Base-by-base conservation (phyloP, 2,329 filamentous ascomycete species). In the Arthrinium phaeospermum region DNA sequence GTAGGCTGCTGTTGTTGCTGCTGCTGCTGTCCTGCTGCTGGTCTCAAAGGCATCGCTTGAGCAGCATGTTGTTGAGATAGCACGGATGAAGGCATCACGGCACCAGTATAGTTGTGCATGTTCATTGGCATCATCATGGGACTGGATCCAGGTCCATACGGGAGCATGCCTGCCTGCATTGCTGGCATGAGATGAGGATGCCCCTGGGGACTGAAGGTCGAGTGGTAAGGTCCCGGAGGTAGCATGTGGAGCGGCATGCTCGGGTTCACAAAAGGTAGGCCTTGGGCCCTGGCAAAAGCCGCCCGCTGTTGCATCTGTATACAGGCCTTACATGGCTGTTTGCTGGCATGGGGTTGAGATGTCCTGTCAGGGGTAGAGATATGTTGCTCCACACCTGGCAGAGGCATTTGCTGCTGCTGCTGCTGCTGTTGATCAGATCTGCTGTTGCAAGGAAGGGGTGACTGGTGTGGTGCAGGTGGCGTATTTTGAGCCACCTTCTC, bases 241-340 rank as follows among this genome's bases (percentile, higher is more conserved):
- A 34, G 41, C 67, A 68, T 68, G 67, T 75, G 76, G 13, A 22
- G 64, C 16, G 73, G 73, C 44, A 77, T 68, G 67, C 71, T 70
- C 49, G 74, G 71, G 53, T 77, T 76, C 49, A 79, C 72, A 64
- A 78, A 72, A n/a, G 78, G 76, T 37, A 78, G 44, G 14, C 76
- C 78, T 61, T 78, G 79, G 41, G 74, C 46, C 71, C 78, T 77
- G 30, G 77, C 73, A 67, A 79, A 37, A 64, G 77, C 74, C 47
- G 75, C 76, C 46, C 79, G 80, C 44, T 81, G 79, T 68, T 78
- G 78, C 69, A 81, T 72, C 51, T 76, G 77, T 7, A 75, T 71
- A 64, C 80, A 82, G 5, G 78, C 70, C 24, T 78, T 76, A 51
- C 81, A 82, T 30, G 78, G 76, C 14, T 76, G 76, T 61, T 79